A percentile compares a stretch with the other conserved stretches of the same genome.
Evolutionary conservation across 345 rosid species (phyloP).

Genomic region (Microthlaspi erraticum): DNA sequence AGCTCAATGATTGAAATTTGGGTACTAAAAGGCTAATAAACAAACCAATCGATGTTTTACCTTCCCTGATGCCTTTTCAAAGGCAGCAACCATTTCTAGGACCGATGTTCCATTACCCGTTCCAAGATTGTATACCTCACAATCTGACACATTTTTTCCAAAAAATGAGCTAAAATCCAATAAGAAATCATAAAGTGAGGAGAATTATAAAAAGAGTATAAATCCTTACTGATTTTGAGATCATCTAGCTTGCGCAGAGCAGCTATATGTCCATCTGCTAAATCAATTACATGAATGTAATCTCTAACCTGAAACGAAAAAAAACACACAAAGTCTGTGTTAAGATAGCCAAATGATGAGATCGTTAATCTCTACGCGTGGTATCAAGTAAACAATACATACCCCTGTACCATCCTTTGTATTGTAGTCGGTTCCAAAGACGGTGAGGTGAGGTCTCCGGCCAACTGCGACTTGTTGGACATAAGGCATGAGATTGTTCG

Average conservation of each 20-base stretch:
- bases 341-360: no score
- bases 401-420: constrained; percentile 99
- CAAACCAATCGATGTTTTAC: constrained; percentile 42
- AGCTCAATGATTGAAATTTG: neutral
- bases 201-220: neutral
- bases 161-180: neutral
- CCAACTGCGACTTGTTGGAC: constrained; percentile 98
- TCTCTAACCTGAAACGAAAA: constrained; percentile 72
- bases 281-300: constrained; percentile 91
- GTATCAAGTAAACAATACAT: no score
- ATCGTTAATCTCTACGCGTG: no score
- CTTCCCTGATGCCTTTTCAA: constrained; percentile 96
- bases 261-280: constrained; percentile 96
- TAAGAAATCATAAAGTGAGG: neutral
- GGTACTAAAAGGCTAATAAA: neutral
- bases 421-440: constrained; percentile 79
- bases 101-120: constrained; percentile 98
- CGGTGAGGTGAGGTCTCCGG: constrained; percentile 75
- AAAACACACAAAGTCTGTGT: neutral
- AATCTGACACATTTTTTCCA: constrained; percentile 51
- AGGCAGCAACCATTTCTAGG: constrained; percentile 92
- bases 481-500: constrained; percentile 98
- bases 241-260: constrained; percentile 76
- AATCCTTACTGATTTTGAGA: constrained; percentile 60
- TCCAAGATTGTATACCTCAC: constrained; percentile 97